Conservation (phyloP, 2,329 filamentous ascomycete species). For the Colletotrichum gloeosporioides region DNA sequence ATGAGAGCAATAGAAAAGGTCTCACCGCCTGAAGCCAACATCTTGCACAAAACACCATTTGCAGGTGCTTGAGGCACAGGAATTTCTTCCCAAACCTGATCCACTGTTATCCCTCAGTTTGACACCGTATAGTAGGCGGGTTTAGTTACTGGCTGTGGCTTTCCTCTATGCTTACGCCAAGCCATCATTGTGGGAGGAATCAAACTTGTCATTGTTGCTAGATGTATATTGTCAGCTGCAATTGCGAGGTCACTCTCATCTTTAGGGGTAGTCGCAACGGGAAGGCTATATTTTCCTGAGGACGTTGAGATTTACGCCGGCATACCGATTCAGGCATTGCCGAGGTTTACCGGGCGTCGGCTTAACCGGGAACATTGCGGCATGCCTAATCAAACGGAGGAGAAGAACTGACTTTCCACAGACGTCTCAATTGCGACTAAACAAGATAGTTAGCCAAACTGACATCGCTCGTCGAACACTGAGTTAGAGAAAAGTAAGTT, state of each 20-base stretch:
- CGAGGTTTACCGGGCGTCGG: neutral
- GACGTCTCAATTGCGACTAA: neutral
- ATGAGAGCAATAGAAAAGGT: neutral
- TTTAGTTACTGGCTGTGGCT: slow-evolving; percentile 26
- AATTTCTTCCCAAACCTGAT: slow-evolving; percentile 31
- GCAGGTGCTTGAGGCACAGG: slow-evolving; percentile 28
- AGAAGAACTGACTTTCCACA: neutral
- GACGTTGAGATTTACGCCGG: neutral
- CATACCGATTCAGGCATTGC: neutral
- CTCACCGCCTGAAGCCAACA: slow-evolving; percentile 36
- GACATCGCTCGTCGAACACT: neutral
- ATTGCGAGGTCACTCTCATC: neutral
- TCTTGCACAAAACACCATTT: slow-evolving; percentile 34
- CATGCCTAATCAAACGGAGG: neutral
- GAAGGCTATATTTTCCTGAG: neutral
- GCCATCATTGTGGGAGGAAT: slow-evolving; percentile 35
- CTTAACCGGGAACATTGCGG: neutral
- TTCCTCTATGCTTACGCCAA: slow-evolving; percentile 39
- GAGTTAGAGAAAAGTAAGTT: neutral
- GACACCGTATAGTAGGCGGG: neutral
- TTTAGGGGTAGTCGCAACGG: neutral
- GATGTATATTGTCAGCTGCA: neutral
- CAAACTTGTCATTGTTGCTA: slow-evolving; percentile 1
- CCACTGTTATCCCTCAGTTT: neutral
- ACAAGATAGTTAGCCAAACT: neutral